Evolutionary conservation across 2,329 filamentous ascomycete genomes (phyloP).

Genomic region (Calonectria montana): DNA sequence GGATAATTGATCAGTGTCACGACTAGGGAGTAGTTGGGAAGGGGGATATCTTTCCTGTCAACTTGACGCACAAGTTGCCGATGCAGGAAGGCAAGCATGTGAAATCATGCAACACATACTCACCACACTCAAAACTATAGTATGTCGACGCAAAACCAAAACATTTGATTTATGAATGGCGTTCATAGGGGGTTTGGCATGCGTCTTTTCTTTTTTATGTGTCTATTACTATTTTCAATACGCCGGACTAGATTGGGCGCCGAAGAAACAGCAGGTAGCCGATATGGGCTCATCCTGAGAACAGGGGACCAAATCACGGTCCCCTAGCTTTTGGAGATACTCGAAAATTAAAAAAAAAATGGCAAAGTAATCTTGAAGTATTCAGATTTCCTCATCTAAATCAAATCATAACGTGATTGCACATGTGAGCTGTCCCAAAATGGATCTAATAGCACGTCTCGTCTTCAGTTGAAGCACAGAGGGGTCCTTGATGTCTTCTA

Average conservation of each 20-base stretch:
- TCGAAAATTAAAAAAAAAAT: slow-evolving; percentile 29
- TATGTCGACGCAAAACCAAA: slow-evolving; percentile 34
- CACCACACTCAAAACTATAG: slow-evolving; percentile 19
- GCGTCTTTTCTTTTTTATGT: slow-evolving; percentile 32
- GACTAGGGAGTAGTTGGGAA: slow-evolving; percentile 3
- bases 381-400: neutral
- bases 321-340: slow-evolving; percentile 7
- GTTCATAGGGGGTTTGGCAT: slow-evolving; percentile 31
- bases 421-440: neutral
- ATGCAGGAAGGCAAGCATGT: slow-evolving; percentile 11
- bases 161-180: slow-evolving; percentile 43
- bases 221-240: slow-evolving; percentile 25
- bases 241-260: slow-evolving; percentile 28
- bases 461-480: neutral
- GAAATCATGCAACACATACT: slow-evolving; percentile 11
- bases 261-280: slow-evolving; percentile 23
- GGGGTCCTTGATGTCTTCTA: neutral
- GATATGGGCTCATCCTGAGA: slow-evolving; percentile 4
- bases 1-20: slow-evolving; percentile 33
- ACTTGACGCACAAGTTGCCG: slow-evolving; percentile 8
- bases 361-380: slow-evolving; percentile 25
- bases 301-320: neutral
- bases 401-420: neutral
- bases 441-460: too few species aligned
- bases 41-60: slow-evolving; percentile 19